A percentile compares a stretch with the other conserved stretches of the same genome.
These are phyloP conservation scores for Tubosaeta sp. DNA, from an alignment of 768 basidiomycete genomes.

Conservation along the genomic window DNA sequence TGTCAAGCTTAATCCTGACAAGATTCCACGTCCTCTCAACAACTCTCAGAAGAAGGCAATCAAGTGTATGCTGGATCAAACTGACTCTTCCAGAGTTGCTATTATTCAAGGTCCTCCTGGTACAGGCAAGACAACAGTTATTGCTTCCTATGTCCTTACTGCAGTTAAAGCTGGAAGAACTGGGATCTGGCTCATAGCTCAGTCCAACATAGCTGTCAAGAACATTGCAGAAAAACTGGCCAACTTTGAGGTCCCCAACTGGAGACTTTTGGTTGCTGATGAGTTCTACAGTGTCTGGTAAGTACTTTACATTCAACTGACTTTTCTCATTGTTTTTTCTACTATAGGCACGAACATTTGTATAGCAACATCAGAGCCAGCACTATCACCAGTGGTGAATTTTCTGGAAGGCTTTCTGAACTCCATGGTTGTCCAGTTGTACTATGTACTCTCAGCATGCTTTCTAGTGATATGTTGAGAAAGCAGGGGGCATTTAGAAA, in stretches of 20 bases:
- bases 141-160: constrained; percentile 55
- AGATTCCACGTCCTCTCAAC: constrained; percentile 33
- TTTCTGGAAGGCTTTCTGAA: constrained; percentile 28
- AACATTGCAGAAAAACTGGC: constrained; percentile 81
- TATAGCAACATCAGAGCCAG: constrained; percentile 48
- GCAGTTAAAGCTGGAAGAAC: constrained; percentile 36
- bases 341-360: constrained; percentile 76
- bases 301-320: constrained; percentile 15
- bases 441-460: constrained; percentile 76
- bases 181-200: constrained; percentile 78
- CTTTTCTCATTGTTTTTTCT: constrained; percentile 4
- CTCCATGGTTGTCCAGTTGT: constrained; percentile 50
- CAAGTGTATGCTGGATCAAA: constrained; percentile 34
- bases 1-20: constrained; percentile 12
- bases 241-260: constrained; percentile 48
- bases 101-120: constrained; percentile 53
- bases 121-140: constrained; percentile 72
- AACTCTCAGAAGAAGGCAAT: constrained; percentile 37
- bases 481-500: constrained; percentile 17
- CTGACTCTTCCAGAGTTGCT: constrained; percentile 35
- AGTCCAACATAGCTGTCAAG: constrained; percentile 85
- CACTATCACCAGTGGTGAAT: constrained; percentile 47
- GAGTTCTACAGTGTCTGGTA: constrained; percentile 68
- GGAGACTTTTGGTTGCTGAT: constrained; percentile 67
- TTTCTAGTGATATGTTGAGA: constrained; percentile 40